These are phyloP conservation scores for Nicotiana obtusifolia DNA, from an alignment of 257 asterid genomes.

Conservation along the genomic window DNA sequence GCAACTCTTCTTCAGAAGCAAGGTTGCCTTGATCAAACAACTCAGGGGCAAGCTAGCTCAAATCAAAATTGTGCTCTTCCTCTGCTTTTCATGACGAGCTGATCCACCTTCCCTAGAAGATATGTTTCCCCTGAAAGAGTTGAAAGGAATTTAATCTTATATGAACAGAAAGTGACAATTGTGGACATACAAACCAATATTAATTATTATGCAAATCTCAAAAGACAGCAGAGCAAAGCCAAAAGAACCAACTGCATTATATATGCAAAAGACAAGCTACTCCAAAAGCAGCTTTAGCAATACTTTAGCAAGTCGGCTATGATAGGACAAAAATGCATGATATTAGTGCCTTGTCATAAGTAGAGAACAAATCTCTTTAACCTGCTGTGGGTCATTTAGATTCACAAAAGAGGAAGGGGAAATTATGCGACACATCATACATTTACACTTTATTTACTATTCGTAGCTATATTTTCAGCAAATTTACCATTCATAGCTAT, in stretches of 20 bases:
- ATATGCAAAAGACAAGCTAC: background rate
- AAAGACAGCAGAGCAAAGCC: background rate
- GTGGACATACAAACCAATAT: background rate
- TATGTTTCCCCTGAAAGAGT: conserved; percentile 22
- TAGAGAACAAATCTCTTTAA: background rate
- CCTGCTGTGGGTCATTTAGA: background rate
- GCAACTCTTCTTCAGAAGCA: conserved; percentile 14
- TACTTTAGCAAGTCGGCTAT: background rate
- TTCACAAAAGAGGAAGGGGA: background rate
- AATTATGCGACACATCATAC: no score
- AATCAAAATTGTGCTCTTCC: conserved; percentile 23
- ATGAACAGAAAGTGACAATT: background rate
- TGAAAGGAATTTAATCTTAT: background rate
- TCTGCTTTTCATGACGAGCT: conserved; percentile 7
- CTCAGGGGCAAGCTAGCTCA: conserved; percentile 13
- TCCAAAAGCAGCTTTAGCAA: background rate
- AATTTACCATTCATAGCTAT: no score
- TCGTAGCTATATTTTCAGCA: no score
- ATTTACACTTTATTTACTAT: no score
- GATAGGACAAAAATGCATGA: background rate
- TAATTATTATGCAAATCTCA: background rate
- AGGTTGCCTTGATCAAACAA: conserved; percentile 4
- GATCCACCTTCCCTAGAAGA: conserved; percentile 19
- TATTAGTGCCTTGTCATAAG: background rate
- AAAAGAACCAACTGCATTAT: background rate